Evolutionary conservation across 2,329 filamentous ascomycete species (phyloP), one percentile per base, ranked within the genome.

Genomic region (Sporothrix pseudoabietina): DNA sequence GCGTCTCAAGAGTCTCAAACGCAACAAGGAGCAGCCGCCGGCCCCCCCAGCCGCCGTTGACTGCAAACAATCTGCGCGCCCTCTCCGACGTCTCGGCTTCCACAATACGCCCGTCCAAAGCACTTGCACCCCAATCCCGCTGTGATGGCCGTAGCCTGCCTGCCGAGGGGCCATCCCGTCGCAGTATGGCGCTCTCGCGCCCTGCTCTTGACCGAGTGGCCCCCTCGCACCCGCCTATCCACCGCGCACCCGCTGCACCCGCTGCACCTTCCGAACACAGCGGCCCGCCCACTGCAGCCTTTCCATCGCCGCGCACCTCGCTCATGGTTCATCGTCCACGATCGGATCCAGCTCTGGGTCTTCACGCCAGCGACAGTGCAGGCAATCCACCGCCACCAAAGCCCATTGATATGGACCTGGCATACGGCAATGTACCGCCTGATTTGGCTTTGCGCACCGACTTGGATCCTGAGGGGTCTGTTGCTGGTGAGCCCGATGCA

Each of bases 391-490:
- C 32, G 1, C 44, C 55, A 74, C 76, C 78, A 61, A 84, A 87
- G 77, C 85, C 90, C 72, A 90, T 97, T 77, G 95, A 98, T 79
- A 94, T 97, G 92, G 87, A 97, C 79, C 86, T 98, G 8, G 95
- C 95, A 8, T 98, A 98, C 78, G 95, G 95, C 74, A 90, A 93
- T 71, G 85, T 96, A 0, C 92, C 92, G 0, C 89, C 92, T 73
- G 88, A 94, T 77, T 82, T 93, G 82, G 80, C 83, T 79, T 71
- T 82, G 81, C 80, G 84, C 77, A 77, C 84, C 78, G 83, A 88
- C 78, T 78, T 86, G 63, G 85, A 86, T 74, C 47, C 66, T 12
- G n/a, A 61, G 1, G 74, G 14, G 1, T n/a, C 26, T 26, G 4
- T 3, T 32, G 12, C 12, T 9, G 59, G 16, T 22, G 26, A 19